Percentiles rank a stretch among this genome's conserved stretches.
phyloP scores from a whole-genome alignment of 2,329 filamentous ascomycete species.

The Xylaria sp. region DNA sequence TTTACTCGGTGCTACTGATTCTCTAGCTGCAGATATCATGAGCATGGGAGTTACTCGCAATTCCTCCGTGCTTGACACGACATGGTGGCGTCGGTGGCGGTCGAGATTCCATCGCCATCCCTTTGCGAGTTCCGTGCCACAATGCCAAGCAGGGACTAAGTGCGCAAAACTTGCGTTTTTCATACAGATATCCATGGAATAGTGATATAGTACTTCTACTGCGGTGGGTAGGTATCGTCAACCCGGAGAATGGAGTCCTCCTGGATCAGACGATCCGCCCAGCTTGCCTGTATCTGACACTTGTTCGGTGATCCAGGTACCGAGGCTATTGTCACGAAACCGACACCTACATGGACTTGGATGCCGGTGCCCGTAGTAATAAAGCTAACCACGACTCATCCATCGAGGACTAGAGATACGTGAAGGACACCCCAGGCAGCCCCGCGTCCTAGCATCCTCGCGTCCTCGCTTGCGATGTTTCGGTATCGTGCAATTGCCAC shows the following conservation, averaged over 20 bases:
- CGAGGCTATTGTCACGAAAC: slow-evolving; percentile 5
- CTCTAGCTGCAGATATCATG: not conserved
- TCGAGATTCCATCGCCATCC: not conserved
- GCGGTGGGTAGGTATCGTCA: not conserved
- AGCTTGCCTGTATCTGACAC: slow-evolving; percentile 5
- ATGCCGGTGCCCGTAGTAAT: not conserved
- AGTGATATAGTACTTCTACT: not conserved
- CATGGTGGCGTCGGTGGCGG: slow-evolving; percentile 9
- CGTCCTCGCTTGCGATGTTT: not conserved
- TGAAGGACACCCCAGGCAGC: not conserved
- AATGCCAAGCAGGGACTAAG: slow-evolving; percentile 5
- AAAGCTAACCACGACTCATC: not conserved
- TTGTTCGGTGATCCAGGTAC: slow-evolving; percentile 5
- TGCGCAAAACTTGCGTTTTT: too few species aligned
- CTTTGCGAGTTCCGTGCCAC: not conserved
- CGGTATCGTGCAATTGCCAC: slow-evolving; percentile 2
- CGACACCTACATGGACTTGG: not conserved
- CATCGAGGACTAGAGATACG: not conserved
- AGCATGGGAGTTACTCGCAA: not conserved
- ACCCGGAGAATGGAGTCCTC: slow-evolving; percentile 5
- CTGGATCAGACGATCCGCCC: not conserved
- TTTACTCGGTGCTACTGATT: slow-evolving; percentile 1
- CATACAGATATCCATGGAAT: not conserved
- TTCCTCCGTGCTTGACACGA: slow-evolving; percentile 7
- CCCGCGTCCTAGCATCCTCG: too few species aligned